Evolutionary conservation across 208 protist genomes (phyloP), one percentile per base, ranked within the genome.

Genomic region (Angomonas deanei): DNA sequence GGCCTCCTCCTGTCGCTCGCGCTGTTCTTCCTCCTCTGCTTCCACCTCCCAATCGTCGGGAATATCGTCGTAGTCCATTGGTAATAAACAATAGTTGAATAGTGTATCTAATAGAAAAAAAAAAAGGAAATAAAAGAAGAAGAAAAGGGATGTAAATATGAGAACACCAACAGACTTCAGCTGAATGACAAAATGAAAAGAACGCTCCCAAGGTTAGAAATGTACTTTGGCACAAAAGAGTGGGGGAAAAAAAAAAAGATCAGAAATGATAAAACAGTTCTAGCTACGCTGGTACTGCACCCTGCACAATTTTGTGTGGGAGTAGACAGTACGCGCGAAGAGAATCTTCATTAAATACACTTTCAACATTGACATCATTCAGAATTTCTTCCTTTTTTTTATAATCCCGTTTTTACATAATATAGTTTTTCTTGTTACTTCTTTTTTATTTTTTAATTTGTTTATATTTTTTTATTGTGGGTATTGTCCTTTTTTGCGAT

Each of bases 11-110:
- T 67, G 72, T 34, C 76, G 61, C 24, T 81, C 76, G 47, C 73
- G 64, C 64, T 82, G 68, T 70, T 92, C 88, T 46, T 82, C 69
- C 55, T 78, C 72, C 3, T 63, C 78, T 5, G 75, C 78, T 69
- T 95, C 86, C 15, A 69, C 70, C 68, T 95, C 84, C 86, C 86
- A 95, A 54, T 95, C 86, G 64, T 95, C 86, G 46, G 76, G 81
- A 46, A 76, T 82, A 70, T 95, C 89, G 50, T 91, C 77, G 67
- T 79, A 88, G 33, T 80, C 62, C 69, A 80, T 75, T 24, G 30
- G 32, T 19, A 50, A 50, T 31, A 28, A 56, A 17, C 50, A 36
- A 34, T 26, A 17, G 47, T 53, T 53, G 28, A 56, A 60, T 60
- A 19, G 36, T 24, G 10, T 47, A 60, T 28, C 4, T 42, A 61